Evolutionary conservation across 2,329 filamentous ascomycete species (phyloP).

Genomic region (Colletotrichum lupini): DNA sequence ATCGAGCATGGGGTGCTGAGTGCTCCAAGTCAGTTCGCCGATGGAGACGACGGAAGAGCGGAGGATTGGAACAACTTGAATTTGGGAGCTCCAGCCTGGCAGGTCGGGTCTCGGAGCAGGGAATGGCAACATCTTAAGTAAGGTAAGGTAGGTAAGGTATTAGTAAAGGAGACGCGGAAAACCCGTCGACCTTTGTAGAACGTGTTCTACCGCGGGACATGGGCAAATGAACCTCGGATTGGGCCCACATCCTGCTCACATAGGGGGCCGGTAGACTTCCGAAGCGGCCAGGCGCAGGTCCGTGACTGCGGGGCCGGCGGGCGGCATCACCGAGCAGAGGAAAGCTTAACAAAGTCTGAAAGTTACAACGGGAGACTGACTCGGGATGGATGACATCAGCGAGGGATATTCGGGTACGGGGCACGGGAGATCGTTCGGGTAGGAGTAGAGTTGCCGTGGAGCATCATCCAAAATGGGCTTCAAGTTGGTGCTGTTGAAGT

Average conservation of each 20-base stretch:
- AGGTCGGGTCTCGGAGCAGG: no score
- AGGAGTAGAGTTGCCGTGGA: no score
- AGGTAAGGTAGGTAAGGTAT: no score
- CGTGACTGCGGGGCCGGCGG: neutral
- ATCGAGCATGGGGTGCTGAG: no score
- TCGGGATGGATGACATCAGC: constrained; percentile 1
- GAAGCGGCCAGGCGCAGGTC: neutral
- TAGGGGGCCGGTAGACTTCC: neutral
- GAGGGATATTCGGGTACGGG: neutral
- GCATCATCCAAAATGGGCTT: neutral
- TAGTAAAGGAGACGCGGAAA: neutral
- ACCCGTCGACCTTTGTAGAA: neutral
- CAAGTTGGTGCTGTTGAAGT: neutral
- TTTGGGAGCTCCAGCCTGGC: no score
- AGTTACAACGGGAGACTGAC: neutral
- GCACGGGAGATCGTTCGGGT: neutral
- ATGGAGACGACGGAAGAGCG: no score
- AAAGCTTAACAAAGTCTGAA: neutral
- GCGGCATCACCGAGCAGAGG: neutral
- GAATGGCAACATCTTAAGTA: no score
- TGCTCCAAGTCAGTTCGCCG: no score
- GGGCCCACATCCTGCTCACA: neutral
- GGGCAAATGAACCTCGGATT: neutral
- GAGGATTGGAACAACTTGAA: no score
- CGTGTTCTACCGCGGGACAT: neutral